Evolutionary conservation across 2,329 filamentous ascomycete genomes (phyloP).

Genomic region (Calonectria naviculata): DNA sequence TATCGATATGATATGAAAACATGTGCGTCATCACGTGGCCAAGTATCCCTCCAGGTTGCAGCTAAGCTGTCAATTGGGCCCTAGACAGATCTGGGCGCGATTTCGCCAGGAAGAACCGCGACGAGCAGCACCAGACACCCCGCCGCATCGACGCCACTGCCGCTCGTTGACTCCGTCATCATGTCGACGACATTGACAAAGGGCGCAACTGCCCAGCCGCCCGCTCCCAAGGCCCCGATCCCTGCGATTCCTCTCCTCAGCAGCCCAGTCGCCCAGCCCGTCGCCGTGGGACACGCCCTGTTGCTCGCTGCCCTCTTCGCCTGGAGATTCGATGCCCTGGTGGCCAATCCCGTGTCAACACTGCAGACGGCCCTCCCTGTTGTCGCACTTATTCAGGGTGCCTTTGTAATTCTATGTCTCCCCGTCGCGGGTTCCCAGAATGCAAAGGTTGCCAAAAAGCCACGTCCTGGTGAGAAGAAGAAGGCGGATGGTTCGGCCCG

Average conservation of each 20-base stretch:
- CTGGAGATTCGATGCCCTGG: constrained; percentile 72
- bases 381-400: constrained; percentile 72
- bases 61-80: constrained; percentile 30
- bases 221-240: constrained; percentile 42
- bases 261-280: constrained; percentile 54
- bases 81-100: not conserved
- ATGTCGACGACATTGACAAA: constrained; percentile 51
- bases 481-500: constrained; percentile 58
- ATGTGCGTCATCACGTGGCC: constrained; percentile 37
- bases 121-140: constrained; percentile 24
- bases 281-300: constrained; percentile 75
- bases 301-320: constrained; percentile 74
- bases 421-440: constrained; percentile 66
- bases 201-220: constrained; percentile 41
- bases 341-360: constrained; percentile 75
- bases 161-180: constrained; percentile 48
- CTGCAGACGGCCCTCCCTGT: constrained; percentile 71
- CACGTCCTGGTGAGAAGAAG: constrained; percentile 65
- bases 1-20: too few species aligned
- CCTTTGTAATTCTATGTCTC: constrained; percentile 72
- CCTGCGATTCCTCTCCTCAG: constrained; percentile 52
- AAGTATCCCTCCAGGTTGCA: not conserved
- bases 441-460: constrained; percentile 58
- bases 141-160: constrained; percentile 41
- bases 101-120: constrained; percentile 20